These are phyloP conservation scores for Gynostemma pentaphyllum DNA, from an alignment of 306 rosid species.

Conservation along the genomic window DNA sequence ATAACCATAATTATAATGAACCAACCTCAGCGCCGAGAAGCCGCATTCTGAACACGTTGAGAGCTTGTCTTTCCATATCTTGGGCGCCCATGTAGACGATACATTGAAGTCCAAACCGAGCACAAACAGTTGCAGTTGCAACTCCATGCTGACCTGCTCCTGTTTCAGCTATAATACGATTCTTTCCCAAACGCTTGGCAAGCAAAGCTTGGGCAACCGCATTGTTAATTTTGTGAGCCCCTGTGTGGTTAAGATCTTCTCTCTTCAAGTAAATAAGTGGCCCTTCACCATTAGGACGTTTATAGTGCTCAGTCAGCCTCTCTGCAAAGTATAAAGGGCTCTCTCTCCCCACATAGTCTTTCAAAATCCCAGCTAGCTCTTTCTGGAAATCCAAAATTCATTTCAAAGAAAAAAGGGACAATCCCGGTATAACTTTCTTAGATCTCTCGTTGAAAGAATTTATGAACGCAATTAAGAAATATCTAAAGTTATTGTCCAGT, in stretches of 20 bases:
- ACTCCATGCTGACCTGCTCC: conserved; percentile 99
- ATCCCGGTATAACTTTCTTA: not conserved
- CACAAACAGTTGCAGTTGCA: conserved; percentile 95
- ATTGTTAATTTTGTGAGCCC: conserved; percentile 95
- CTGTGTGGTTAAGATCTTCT: conserved; percentile 98
- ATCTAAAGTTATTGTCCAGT: no score
- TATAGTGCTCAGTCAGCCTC: conserved; percentile 85
- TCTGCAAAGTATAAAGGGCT: conserved; percentile 89
- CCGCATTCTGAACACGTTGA: conserved; percentile 91
- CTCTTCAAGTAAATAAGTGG: conserved; percentile 80
- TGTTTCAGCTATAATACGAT: conserved; percentile 88
- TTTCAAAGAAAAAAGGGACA: not conserved
- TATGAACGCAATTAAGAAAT: not conserved
- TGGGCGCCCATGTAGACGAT: conserved; percentile 95
- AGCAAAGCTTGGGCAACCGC: conserved; percentile 93
- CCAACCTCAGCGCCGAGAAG: conserved; percentile 98
- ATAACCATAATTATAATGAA: conserved; percentile 10
- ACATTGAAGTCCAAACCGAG: conserved; percentile 82
- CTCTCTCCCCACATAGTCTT: conserved; percentile 91
- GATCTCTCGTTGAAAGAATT: not conserved
- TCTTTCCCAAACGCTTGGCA: conserved; percentile 76
- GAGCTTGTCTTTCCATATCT: conserved; percentile 95
- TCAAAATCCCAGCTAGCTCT: conserved; percentile 63
- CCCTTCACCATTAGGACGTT: conserved; percentile 75
- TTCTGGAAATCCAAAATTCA: conserved; percentile 37